Percentiles rank a stretch among this genome's conserved stretches.
These are phyloP conservation scores for Dissophora globulifera DNA, from an alignment of 192 early-diverging fungal species.

Conservation along the genomic window DNA sequence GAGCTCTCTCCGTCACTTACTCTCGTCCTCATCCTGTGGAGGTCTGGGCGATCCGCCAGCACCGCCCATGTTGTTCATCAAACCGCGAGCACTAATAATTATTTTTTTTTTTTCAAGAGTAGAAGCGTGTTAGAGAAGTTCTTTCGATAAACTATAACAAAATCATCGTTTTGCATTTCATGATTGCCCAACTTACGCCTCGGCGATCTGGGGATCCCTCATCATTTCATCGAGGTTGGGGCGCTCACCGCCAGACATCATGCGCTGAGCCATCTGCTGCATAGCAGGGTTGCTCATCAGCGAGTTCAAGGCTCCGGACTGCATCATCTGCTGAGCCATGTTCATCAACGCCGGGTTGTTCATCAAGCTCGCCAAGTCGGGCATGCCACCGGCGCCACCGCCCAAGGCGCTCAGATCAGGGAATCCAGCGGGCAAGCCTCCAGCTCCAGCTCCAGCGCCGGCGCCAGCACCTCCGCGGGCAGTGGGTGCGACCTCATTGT, in stretches of 20 bases:
- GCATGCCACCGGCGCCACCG: slow-evolving; percentile 74
- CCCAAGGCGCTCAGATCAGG: slow-evolving; percentile 60
- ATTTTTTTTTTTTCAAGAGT: too few species aligned
- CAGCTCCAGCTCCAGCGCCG: slow-evolving; percentile 53
- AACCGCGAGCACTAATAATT: slow-evolving; percentile 56
- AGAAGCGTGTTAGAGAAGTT: too few species aligned
- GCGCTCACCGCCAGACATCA: slow-evolving; percentile 77
- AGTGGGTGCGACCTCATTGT: slow-evolving; percentile 42
- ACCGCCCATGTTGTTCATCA: slow-evolving; percentile 54
- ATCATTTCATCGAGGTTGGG: slow-evolving; percentile 69
- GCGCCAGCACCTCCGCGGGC: slow-evolving; percentile 52
- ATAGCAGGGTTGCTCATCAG: slow-evolving; percentile 95
- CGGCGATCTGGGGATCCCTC: slow-evolving; percentile 74
- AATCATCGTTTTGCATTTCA: too few species aligned
- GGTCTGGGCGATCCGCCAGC: slow-evolving; percentile 24
- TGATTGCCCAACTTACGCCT: slow-evolving; percentile 64
- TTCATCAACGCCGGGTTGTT: slow-evolving; percentile 95
- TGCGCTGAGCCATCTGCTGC: slow-evolving; percentile 84
- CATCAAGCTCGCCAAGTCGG: slow-evolving; percentile 86
- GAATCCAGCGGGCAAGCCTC: slow-evolving; percentile 45
- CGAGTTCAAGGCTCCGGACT: slow-evolving; percentile 79
- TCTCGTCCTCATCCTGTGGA: slow-evolving; percentile 19
- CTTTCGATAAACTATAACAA: too few species aligned
- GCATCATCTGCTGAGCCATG: slow-evolving; percentile 95
- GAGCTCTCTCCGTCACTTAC: slow-evolving; percentile 7